Base-by-base conservation (phyloP, 1,284 basidiomycete genomes). In the Rhodotorula sp. region DNA sequence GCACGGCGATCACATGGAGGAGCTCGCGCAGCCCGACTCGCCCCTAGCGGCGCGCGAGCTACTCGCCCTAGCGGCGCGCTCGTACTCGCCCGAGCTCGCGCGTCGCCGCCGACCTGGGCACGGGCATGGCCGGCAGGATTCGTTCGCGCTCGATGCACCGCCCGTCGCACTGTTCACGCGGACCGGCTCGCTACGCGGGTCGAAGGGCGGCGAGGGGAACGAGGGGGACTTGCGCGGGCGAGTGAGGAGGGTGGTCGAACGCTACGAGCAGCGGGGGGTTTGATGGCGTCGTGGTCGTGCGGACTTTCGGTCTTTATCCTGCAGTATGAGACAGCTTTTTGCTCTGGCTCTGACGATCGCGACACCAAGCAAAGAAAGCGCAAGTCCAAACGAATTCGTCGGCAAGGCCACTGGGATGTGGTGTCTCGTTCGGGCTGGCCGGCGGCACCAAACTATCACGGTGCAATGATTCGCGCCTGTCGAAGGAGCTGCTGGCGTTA, bases 151-250 rank as follows among this genome's bases (percentile, higher is more conserved):
- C 45, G 67, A 68, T 10, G 56, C 68, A 34, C 66, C 59, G 4
- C 66, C 70, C 10, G 71, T 74, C 42, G 66, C 63, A 23, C 49
- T 74, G 16, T 74, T 72, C 25, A 74, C 73, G 25, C 61, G 71
- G 7, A 27, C 46, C 2, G 27, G 27, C 3, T 67, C 66, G 10
- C 0, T 64, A 34, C 34, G 63, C 54, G 27, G 52, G 42, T 2
- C 41, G 25, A 10, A 41, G 13, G 45, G 19, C 27, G 41, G 62
- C 27, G 41, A 21, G 42, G 21, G 55, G 21, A 25, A 27, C 25
- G 53, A 52, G 23, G 21, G 9, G 42, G 54, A 55, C 49, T 9
- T n/a, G 49, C 49, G 23, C 42, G 56, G 58, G 17, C 16, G 44
- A 10, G 52, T 44, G 19, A n/a, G 62, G 45, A 21, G 25, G 45